Evolutionary conservation across 2,329 filamentous ascomycete species (phyloP).

Genomic region (Talaromyces pinophilus): DNA sequence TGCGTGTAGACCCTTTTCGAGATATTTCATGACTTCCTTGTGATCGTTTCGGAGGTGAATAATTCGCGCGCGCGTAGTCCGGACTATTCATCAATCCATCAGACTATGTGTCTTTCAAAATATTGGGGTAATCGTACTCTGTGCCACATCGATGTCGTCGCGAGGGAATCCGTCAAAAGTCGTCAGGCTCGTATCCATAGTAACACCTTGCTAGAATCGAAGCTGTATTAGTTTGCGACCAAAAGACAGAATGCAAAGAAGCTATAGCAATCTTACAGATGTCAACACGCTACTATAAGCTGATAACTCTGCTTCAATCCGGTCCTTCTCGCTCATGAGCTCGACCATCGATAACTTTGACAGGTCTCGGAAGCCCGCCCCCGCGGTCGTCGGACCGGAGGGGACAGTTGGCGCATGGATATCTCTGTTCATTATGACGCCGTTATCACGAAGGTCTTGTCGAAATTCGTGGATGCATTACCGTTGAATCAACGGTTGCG

Average conservation of each 20-base stretch:
- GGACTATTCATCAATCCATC: conserved; percentile 58
- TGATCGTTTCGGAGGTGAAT: conserved; percentile 91
- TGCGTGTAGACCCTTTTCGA: conserved; percentile 85
- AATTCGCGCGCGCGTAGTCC: conserved; percentile 88
- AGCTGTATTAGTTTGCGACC: conserved; percentile 25
- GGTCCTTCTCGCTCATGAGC: conserved; percentile 80
- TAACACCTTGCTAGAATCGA: conserved; percentile 74
- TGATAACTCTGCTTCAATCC: conserved; percentile 81
- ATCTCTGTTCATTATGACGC: conserved; percentile 58
- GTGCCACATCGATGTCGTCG: conserved; percentile 90
- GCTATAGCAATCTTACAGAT: conserved; percentile 61
- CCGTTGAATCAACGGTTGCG: neutral
- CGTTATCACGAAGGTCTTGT: neutral
- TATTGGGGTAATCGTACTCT: conserved; percentile 62
- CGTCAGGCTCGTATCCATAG: conserved; percentile 85
- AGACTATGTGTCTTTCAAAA: neutral
- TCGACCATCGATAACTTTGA: conserved; percentile 71
- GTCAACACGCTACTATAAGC: conserved; percentile 84
- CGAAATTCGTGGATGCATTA: neutral
- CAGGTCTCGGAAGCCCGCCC: conserved; percentile 59
- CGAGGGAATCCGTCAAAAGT: conserved; percentile 91
- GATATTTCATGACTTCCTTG: conserved; percentile 78
- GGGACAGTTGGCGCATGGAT: conserved; percentile 70
- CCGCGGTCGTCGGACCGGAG: conserved; percentile 71
- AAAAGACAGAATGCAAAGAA: neutral